Evolutionary conservation across 106 monocot species (phyloP), one percentile per base, ranked within the genome.

Genomic region (Platanthera zijinensis): DNA sequence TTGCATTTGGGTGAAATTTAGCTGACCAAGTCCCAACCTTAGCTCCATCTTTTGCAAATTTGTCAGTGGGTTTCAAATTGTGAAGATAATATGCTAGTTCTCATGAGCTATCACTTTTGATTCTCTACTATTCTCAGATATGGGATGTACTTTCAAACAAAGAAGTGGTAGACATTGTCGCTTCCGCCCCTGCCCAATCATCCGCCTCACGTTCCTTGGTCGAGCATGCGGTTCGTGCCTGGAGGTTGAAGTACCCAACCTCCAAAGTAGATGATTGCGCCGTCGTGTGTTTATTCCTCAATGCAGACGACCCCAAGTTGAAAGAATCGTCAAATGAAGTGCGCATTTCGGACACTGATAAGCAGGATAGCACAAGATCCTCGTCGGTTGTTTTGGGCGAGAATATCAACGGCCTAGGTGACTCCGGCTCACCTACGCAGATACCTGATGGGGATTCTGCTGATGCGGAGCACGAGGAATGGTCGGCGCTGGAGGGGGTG

Each of bases 81-180:
- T n/a, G 56, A 56, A 39, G 14, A 56, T 14, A 56, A 56, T 61
- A n/a, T 61, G 21, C 21, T 19, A 61, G 11, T 61, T 21, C 59
- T 61, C 19, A 61, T 61, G 59, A 61, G 21, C 57, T n/a, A 57
- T 63, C 32, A 11, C 11, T 53, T 13, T 12, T 32, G 28, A 2
- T 32, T 32, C 0, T 13, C 12, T 12, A 66, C 32, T 5, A 66
- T 32, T n/a, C 39, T 12, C 77, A 87, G 87, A 76, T 87, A 19
- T 87, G 87, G 87, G 87, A 87, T 82, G 87, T 84, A 8, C 79
- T 87, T 21, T 80, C 87, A 14, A 87, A 87, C 66, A 52, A 84
- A 51, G 82, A 87, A 62, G 87, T 75, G 21, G 84, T 87, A 14
- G 82, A 78, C 54, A 69, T 84, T 39, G 77, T 87, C 69, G 84